Evolutionary conservation across 805 yeast genomes (phyloP).

Genomic region (Wickerhamomyces chambardii): DNA sequence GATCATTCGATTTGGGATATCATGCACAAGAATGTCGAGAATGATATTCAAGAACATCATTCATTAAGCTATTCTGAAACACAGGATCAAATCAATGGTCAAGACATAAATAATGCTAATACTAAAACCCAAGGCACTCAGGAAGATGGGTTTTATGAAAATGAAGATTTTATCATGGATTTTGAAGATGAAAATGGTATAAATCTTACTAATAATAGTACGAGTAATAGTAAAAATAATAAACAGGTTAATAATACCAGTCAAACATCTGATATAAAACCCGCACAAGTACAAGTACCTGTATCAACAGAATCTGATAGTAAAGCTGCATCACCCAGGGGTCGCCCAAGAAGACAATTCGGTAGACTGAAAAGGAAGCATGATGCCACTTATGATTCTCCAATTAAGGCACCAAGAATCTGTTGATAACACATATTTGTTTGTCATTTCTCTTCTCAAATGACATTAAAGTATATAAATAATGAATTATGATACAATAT

Average conservation of each 20-base stretch:
- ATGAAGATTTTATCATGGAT: neutral
- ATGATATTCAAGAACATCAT: neutral
- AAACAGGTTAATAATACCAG: too few species aligned
- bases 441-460: too few species aligned
- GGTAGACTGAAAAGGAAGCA: neutral
- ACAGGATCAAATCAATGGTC: neutral
- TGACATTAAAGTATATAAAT: too few species aligned
- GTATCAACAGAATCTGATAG: neutral
- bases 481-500: too few species aligned
- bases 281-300: too few species aligned
- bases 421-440: too few species aligned
- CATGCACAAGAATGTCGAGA: slow-evolving; percentile 4
- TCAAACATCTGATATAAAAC: too few species aligned
- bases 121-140: neutral
- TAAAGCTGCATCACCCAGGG: neutral
- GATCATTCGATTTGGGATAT: slow-evolving; percentile 14
- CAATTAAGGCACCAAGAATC: neutral
- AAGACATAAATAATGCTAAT: neutral
- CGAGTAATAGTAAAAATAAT: too few species aligned
- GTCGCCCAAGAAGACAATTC: neutral
- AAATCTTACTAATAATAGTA: neutral
- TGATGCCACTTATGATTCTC: neutral
- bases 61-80: neutral
- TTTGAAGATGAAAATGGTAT: neutral
- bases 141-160: neutral